These are phyloP conservation scores for Eimeria praecox DNA, from an alignment of 169 alveolate species.

Conservation along the genomic window DNA sequence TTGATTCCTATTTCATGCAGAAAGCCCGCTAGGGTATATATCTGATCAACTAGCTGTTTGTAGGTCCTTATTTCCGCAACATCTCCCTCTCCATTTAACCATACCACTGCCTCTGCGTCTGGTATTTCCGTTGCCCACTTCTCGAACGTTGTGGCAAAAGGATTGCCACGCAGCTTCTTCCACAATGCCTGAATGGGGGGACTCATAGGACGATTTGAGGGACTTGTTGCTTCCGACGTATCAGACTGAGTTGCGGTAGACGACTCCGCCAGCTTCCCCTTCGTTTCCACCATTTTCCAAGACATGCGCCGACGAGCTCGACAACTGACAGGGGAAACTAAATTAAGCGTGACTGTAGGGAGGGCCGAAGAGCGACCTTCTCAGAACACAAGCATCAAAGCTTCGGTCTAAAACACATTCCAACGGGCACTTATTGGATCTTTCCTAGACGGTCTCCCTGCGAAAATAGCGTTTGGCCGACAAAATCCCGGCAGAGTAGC, in stretches of 20 bases:
- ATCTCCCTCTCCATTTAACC: slow-evolving; percentile 81
- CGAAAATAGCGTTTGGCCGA: background rate
- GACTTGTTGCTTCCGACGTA: slow-evolving; percentile 68
- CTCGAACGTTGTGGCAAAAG: slow-evolving; percentile 61
- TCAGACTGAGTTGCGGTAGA: slow-evolving; percentile 66
- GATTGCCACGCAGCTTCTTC: slow-evolving; percentile 60
- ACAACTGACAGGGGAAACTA: slow-evolving; percentile 9
- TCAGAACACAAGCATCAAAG: slow-evolving; percentile 31
- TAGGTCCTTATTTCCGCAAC: slow-evolving; percentile 65
- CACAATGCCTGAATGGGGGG: slow-evolving; percentile 76
- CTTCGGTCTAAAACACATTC: slow-evolving; percentile 56
- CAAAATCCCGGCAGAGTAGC: background rate
- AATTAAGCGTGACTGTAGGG: background rate
- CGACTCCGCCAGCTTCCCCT: slow-evolving; percentile 55
- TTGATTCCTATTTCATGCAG: slow-evolving; percentile 82
- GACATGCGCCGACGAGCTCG: background rate
- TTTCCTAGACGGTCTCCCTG: background rate
- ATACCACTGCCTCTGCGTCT: slow-evolving; percentile 75
- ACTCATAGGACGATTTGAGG: slow-evolving; percentile 64
- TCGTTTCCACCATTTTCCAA: slow-evolving; percentile 41
- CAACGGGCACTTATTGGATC: slow-evolving; percentile 3
- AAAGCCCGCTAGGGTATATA: slow-evolving; percentile 76
- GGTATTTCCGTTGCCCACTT: slow-evolving; percentile 40
- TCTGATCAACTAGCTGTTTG: slow-evolving; percentile 77
- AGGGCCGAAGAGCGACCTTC: slow-evolving; percentile 78